These are phyloP conservation scores for Pseudocohnilembus persalinus DNA, from an alignment of 169 alveolate genomes.

Conservation along the genomic window DNA sequence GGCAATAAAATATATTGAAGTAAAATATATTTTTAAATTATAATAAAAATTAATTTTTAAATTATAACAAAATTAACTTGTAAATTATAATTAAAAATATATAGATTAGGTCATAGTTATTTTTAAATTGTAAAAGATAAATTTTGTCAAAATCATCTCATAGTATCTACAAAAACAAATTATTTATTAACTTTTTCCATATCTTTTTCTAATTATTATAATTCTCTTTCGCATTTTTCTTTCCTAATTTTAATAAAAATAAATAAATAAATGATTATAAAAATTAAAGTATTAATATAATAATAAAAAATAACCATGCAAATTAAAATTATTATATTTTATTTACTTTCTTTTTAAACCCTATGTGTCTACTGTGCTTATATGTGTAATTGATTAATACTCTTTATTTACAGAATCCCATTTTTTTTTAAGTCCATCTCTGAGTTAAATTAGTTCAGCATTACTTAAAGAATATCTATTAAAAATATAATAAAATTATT, in stretches of 20 bases:
- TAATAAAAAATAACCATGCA: too few species aligned
- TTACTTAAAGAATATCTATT: slow-evolving; percentile 56
- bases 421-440: slow-evolving; percentile 83
- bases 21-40: too few species aligned
- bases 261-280: background rate
- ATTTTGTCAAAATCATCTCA: slow-evolving; percentile 6
- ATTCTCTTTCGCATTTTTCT: slow-evolving; percentile 76
- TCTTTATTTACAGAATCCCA: slow-evolving; percentile 86
- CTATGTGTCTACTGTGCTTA: slow-evolving; percentile 75
- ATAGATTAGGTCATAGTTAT: too few species aligned
- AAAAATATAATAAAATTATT: background rate
- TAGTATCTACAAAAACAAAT: slow-evolving; percentile 75
- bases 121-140: too few species aligned
- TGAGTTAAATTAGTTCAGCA: slow-evolving; percentile 75
- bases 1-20: too few species aligned
- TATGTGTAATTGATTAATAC: slow-evolving; percentile 81
- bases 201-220: slow-evolving; percentile 80
- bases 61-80: too few species aligned
- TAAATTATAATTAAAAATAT: too few species aligned
- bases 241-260: slow-evolving; percentile 51
- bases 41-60: too few species aligned
- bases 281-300: too few species aligned
- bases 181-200: slow-evolving; percentile 71
- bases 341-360: slow-evolving; percentile 73
- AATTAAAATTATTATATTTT: too few species aligned